Base-by-base conservation (phyloP, 352 stramenopile genomes). In the Bremia lactucae region DNA sequence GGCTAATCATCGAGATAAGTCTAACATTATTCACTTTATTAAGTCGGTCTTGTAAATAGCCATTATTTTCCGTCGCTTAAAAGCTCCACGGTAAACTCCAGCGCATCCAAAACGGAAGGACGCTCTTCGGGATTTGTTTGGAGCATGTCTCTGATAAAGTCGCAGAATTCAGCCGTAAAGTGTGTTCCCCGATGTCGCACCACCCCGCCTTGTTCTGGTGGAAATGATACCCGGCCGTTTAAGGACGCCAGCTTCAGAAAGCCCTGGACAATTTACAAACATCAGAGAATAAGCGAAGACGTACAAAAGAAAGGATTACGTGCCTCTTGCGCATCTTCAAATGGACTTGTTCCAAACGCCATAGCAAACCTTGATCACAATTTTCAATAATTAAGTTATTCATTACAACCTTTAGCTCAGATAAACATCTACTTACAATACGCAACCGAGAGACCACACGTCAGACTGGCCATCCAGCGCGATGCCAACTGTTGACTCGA, bases 121-220 rank as follows among this genome's bases (percentile, higher is more conserved):
- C 80, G 67, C 53, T 92, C 78, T 25, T 88, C 72, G 3, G 80
- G 72, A 46, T 88, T 87, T 21, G 68, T 74, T 35, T 87, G 77
- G 28, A 92, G 67, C 80, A 92, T 92, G 33, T 90, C 77, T 4
- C 74, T 74, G 31, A 92, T 88, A 24, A 92, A 92, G 25, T 92
- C 77, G 49, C 77, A 90, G 37, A 92, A 92, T 46, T 92, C 80
- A 48, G 54, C 46, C 21, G 77, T 75, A 58, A 82, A 92, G 29
- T 72, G 54, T 36, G 71, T 70, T 19, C 65, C 79, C 14, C 76
- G 72, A 34, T 88, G 62, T 34, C 65, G 68, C 15, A 88, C 61
- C 11, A 71, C 63, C 8, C 77, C 71, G 4, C 46, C 58, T 87
- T 87, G 68, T 36, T 80, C 78, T 55, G 74, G 72, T 29, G 79